Conservation (phyloP, 176 grass and related monocot genomes). For the Stipa capillata region DNA sequence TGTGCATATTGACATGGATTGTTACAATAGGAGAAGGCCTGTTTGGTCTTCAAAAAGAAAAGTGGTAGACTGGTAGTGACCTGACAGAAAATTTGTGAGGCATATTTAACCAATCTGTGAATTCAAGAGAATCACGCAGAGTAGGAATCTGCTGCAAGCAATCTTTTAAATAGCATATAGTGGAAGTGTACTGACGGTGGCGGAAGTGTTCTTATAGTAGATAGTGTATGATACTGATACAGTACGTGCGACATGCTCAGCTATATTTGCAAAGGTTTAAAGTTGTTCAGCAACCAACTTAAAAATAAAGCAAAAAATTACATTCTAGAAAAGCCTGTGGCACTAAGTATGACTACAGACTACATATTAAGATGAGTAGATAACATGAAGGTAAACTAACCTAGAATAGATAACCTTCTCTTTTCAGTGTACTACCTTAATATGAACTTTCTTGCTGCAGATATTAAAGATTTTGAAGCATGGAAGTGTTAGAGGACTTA, state of each 20-base stretch:
- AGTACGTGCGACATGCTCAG: neutral
- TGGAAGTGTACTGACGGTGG: neutral
- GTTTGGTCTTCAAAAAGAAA: neutral
- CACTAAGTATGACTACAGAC: neutral
- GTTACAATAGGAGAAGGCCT: neutral
- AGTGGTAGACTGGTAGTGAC: neutral
- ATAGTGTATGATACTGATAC: neutral
- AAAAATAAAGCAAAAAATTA: neutral
- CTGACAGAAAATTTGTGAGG: neutral
- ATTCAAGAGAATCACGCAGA: neutral
- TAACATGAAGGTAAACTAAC: too few species aligned
- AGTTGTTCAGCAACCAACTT: conserved; percentile 1
- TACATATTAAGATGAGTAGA: too few species aligned
- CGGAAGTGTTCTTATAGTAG: neutral
- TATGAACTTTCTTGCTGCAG: conserved; percentile 28
- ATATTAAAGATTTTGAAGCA: conserved; percentile 89
- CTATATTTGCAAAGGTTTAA: neutral
- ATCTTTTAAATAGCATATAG: neutral
- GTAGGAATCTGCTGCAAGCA: neutral
- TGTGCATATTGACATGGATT: neutral
- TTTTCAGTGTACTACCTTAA: neutral
- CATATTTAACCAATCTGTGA: neutral
- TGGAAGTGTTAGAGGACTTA: conserved; percentile 85
- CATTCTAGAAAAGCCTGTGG: neutral
- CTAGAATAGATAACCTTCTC: neutral